Evolutionary conservation across 768 basidiomycete genomes (phyloP).

Genomic region (Suillus fuscotomentosus): DNA sequence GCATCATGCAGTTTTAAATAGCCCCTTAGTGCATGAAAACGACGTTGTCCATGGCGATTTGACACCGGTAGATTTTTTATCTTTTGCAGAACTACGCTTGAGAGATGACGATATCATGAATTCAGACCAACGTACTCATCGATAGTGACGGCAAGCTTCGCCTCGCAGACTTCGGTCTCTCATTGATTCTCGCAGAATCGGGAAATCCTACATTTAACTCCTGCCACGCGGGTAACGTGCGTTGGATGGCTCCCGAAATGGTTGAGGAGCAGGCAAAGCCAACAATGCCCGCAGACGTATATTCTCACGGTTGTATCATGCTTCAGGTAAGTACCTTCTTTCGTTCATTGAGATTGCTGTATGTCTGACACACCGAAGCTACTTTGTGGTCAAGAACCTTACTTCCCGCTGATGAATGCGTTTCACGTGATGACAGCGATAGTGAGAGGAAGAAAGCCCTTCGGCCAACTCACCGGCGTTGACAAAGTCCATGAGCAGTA

Average conservation of each 20-base stretch:
- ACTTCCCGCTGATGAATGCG: too few relatives aligned
- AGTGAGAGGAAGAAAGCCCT: not conserved
- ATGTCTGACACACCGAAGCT: not conserved
- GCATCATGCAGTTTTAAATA: not conserved
- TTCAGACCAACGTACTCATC: conserved; percentile 25
- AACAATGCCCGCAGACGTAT: conserved; percentile 30
- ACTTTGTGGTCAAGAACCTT: not conserved
- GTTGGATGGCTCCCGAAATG: conserved; percentile 43
- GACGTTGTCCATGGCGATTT: conserved; percentile 39
- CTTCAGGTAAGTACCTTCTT: conserved; percentile 16
- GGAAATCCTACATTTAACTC: conserved; percentile 17
- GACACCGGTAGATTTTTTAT: conserved; percentile 28
- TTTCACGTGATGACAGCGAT: not conserved
- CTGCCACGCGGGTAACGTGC: conserved; percentile 27
- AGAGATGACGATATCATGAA: not conserved
- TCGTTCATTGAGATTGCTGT: not conserved
- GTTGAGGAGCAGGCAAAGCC: conserved; percentile 10
- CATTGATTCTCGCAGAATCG: conserved; percentile 8
- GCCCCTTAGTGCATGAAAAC: conserved; percentile 17
- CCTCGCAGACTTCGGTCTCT: conserved; percentile 34
- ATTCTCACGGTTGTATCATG: conserved; percentile 40
- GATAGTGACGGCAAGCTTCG: conserved; percentile 10
- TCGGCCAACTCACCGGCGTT: not conserved
- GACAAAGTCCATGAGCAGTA: not conserved
- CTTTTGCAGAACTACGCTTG: not conserved